Base-by-base conservation (phyloP, 2,329 filamentous ascomycete genomes). In the Emergomyces pasteurianus region DNA sequence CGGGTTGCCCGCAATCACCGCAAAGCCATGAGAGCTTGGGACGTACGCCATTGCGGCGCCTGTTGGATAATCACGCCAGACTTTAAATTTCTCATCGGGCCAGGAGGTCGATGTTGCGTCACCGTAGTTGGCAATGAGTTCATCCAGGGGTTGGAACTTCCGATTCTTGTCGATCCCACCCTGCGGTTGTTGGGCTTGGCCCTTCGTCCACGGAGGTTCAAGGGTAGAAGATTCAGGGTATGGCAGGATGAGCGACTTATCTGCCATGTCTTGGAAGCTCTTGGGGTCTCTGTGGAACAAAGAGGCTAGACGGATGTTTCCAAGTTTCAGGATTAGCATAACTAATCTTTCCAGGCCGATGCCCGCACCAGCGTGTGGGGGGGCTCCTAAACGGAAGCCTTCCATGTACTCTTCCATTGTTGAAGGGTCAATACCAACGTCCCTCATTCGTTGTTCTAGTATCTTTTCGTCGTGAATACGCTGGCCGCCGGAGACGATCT, bases 81-180 rank as follows among this genome's bases (percentile, higher is more conserved):
- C 86, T 69, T 89, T 82, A 72, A 92, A 96, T 7, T 90, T 86
- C 7, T 91, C 88, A 72, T 96, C 92, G 8, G 94, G 83, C 90
- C 91, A 96, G 0, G 90, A 94, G 0, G 92, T 96, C 70, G 95
- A 95, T 56, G 90, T 91, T 1, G 92, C 90, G 73, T 96, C 92
- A 64, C 92, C 92, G 67, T 96, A 96, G 74, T 96, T 96, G 70
- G 90, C 90, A 72, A 96, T 91, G 49, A 96, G 85, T 71, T 95
- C 88, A 71, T 92, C 89, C 5, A 96, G 72, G 0, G 89, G 81
- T 58, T 91, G 91, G 59, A 88, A 78, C 57, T 86, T 80, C 8
- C 79, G 76, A 58, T 75, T 71, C 61, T 75, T 79, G 66, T 74
- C 66, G 12, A 74, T 75, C 14, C 76, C 4, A 23, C 34, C 42